Percentiles rank a stretch among this genome's conserved stretches.
phyloP scores from a whole-genome alignment of 108 stramenopile species.

The Fragilaria crotonensis region DNA sequence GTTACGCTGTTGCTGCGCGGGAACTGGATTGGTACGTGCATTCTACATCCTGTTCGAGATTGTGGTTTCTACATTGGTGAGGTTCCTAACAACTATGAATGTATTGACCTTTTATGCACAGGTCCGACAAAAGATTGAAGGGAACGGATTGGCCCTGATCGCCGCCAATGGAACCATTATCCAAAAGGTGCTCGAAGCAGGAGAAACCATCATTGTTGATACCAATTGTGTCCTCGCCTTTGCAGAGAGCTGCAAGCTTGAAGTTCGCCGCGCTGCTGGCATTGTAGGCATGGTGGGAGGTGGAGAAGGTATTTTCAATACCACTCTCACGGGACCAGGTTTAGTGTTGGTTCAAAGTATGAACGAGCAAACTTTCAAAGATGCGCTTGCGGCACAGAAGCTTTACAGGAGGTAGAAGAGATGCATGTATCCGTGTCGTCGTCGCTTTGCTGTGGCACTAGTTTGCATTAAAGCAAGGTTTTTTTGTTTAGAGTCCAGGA shows the following conservation, averaged over 20 bases:
- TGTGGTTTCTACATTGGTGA: not conserved
- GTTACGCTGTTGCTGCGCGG: conserved; percentile 46
- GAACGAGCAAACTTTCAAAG: conserved; percentile 23
- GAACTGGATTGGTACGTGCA: conserved; percentile 11
- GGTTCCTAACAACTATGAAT: not conserved
- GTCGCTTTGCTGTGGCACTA: too few species aligned
- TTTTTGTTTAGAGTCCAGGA: too few species aligned
- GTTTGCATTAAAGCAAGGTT: too few species aligned
- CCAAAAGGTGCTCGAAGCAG: conserved; percentile 41
- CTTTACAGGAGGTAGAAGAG: conserved; percentile 27
- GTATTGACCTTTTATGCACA: not conserved
- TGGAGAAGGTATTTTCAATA: conserved; percentile 83
- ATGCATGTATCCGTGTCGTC: not conserved
- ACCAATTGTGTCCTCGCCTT: conserved; percentile 69
- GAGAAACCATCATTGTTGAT: conserved; percentile 69
- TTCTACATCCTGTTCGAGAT: not conserved
- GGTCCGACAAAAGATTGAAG: conserved; percentile 39
- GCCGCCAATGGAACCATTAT: conserved; percentile 69
- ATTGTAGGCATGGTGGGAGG: conserved; percentile 79
- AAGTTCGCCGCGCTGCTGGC: conserved; percentile 51
- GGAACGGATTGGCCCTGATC: conserved; percentile 62
- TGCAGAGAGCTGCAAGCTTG: conserved; percentile 52
- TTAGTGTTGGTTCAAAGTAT: conserved; percentile 67
- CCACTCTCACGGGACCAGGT: conserved; percentile 77
- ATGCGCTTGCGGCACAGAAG: conserved; percentile 32